A percentile compares a stretch with the other conserved stretches of the same genome.
Conservation (phyloP, 2,329 filamentous ascomycete genomes). For the Acarospora socialis region DNA sequence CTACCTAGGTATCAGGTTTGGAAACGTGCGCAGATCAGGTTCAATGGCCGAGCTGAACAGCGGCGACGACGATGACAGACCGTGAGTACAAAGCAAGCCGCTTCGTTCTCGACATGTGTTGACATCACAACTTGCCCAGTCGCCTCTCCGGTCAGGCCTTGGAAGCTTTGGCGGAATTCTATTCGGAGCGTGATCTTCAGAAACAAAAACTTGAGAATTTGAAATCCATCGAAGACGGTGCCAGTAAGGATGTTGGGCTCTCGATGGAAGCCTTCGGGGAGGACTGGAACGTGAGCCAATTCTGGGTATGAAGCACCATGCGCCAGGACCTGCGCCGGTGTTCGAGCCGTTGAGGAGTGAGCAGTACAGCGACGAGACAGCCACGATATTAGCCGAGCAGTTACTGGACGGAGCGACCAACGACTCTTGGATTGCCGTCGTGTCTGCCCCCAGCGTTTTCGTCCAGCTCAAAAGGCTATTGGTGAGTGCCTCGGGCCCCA, state of each 20-base stretch:
- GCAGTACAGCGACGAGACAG: slow-evolving; percentile 60
- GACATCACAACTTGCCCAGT: slow-evolving; percentile 23
- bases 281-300: slow-evolving; percentile 74
- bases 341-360: slow-evolving; percentile 2
- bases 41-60: too few relatives aligned
- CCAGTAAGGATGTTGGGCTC: slow-evolving; percentile 27
- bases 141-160: slow-evolving; percentile 53
- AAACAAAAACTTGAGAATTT: slow-evolving; percentile 54
- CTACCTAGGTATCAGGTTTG: too few relatives aligned
- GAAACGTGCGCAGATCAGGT: too few relatives aligned
- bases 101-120: neutral
- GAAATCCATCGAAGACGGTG: slow-evolving; percentile 45
- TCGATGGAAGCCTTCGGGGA: slow-evolving; percentile 61
- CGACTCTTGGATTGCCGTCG: slow-evolving; percentile 48
- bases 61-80: slow-evolving; percentile 14
- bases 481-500: slow-evolving; percentile 27
- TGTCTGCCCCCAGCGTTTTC: slow-evolving; percentile 66
- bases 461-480: slow-evolving; percentile 59
- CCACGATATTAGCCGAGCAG: slow-evolving; percentile 46
- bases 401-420: slow-evolving; percentile 47
- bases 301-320: slow-evolving; percentile 48
- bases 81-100: too few relatives aligned
- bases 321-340: neutral
- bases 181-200: slow-evolving; percentile 54
- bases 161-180: slow-evolving; percentile 58